Conservation (phyloP, 2,329 filamentous ascomycete genomes). For the Stagonosporopsis rhizophila region DNA sequence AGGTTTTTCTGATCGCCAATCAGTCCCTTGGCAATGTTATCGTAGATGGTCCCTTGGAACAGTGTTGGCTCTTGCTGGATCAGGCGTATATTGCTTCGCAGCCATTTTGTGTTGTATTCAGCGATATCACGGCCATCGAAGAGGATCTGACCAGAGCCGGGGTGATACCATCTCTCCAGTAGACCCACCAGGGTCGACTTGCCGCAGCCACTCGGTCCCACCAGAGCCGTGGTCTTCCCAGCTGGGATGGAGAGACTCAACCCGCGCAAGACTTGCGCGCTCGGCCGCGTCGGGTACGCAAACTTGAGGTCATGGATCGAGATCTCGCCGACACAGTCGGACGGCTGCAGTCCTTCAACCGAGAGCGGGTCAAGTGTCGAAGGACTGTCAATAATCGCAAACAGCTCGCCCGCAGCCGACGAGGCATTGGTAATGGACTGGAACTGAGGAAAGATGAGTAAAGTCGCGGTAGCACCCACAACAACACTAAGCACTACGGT, state of each 20-base stretch:
- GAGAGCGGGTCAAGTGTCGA: conserved; percentile 72
- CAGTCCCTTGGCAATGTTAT: conserved; percentile 86
- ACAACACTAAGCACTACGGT: conserved; percentile 49
- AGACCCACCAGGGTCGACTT: conserved; percentile 91
- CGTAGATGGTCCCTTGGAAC: conserved; percentile 84
- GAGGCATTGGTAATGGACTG: conserved; percentile 63
- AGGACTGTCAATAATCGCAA: conserved; percentile 70
- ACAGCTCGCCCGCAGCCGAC: conserved; percentile 23
- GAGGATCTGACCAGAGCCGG: conserved; percentile 49
- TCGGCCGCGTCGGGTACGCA: conserved; percentile 86
- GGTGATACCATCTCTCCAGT: conserved; percentile 87
- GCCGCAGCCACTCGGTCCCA: conserved; percentile 76
- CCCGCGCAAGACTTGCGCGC: conserved; percentile 62
- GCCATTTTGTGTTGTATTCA: conserved; percentile 82
- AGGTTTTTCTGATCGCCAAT: conserved; percentile 66
- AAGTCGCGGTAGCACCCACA: conserved; percentile 45
- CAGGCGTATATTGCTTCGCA: conserved; percentile 86
- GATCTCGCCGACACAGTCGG: conserved; percentile 75
- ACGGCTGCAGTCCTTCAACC: conserved; percentile 2
- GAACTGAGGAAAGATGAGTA: conserved; percentile 75
- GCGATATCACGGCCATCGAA: conserved; percentile 65
- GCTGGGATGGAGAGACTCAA: conserved; percentile 58
- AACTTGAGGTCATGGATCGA: conserved; percentile 95
- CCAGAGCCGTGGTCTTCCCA: conserved; percentile 73
- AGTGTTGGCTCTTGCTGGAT: conserved; percentile 92